Conservation (phyloP, 441 rosid genomes). For the Adansonia grandidieri region DNA sequence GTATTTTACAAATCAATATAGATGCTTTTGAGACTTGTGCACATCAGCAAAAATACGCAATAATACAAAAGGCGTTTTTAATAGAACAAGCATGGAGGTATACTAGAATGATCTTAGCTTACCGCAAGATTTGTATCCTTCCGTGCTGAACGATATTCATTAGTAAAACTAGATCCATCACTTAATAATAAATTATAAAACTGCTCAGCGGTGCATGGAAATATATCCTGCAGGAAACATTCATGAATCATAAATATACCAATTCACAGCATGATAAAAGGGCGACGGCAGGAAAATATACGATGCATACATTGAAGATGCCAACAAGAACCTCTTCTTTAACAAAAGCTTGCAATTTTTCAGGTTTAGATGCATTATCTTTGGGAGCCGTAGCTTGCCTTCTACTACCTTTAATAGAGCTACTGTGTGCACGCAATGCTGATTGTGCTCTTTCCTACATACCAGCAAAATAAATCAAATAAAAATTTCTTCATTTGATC, state of each 20-base stretch:
- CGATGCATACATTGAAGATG: conserved; percentile 64
- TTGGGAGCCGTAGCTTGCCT: conserved; percentile 48
- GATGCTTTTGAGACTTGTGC: neutral
- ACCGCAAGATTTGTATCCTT: conserved; percentile 84
- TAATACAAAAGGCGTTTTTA: neutral
- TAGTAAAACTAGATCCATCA: conserved; percentile 71
- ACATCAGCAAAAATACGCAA: conserved; percentile 2
- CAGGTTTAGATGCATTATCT: conserved; percentile 53
- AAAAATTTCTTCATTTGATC: neutral
- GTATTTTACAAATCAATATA: neutral
- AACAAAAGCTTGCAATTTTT: conserved; percentile 68
- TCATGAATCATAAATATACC: conserved; percentile 26
- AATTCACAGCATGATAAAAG: conserved; percentile 19
- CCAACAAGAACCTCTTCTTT: conserved; percentile 86
- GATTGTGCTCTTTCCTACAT: conserved; percentile 84
- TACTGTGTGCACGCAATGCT: conserved; percentile 92
- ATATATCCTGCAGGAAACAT: conserved; percentile 59
- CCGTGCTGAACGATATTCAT: conserved; percentile 67
- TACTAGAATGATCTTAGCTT: conserved; percentile 41
- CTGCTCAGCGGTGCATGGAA: conserved; percentile 78
- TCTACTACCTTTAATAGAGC: conserved; percentile 68
- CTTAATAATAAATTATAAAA: conserved; percentile 61
- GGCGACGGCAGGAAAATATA: conserved; percentile 23
- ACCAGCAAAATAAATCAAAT: conserved; percentile 22
- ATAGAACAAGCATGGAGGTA: neutral